phyloP scores from a whole-genome alignment of 1,284 basidiomycete genomes.

The Cystobasidiaceae sp. region DNA sequence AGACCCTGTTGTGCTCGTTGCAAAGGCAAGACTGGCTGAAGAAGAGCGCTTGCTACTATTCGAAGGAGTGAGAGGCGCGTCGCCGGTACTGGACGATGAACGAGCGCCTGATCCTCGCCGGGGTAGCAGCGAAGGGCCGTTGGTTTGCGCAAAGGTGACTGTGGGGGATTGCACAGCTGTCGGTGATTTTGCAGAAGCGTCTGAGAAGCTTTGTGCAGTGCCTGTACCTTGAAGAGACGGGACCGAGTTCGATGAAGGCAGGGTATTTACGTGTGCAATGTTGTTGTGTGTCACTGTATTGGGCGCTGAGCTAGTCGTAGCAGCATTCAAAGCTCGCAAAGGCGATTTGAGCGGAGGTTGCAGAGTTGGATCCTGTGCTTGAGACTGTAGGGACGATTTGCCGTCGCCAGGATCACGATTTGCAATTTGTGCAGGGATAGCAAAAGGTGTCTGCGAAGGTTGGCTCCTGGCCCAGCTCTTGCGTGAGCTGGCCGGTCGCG shows the following conservation, averaged over 20 bases:
- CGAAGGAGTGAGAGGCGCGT: constrained; percentile 23
- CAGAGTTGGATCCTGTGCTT: no score
- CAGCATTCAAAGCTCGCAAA: background rate
- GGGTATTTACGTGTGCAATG: background rate
- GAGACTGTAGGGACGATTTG: no score
- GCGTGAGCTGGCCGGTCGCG: constrained; percentile 12
- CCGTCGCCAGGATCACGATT: no score
- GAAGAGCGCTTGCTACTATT: constrained; percentile 27
- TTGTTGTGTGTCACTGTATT: background rate
- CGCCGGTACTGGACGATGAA: background rate
- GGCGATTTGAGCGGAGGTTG: constrained; percentile 7
- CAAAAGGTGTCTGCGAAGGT: background rate
- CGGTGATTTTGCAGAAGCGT: background rate
- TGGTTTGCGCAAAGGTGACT: background rate
- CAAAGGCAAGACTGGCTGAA: constrained; percentile 66
- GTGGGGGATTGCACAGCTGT: background rate
- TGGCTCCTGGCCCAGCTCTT: constrained; percentile 17
- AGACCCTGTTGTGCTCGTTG: constrained; percentile 58
- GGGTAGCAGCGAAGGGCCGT: background rate
- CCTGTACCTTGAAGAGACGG: background rate
- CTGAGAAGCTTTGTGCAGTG: background rate
- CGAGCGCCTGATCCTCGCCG: constrained; percentile 7
- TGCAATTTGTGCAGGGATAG: background rate
- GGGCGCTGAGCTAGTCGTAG: background rate
- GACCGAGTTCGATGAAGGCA: background rate